phyloP scores from a whole-genome alignment of 176 grass and related monocot species.

The Avena atlantica region DNA sequence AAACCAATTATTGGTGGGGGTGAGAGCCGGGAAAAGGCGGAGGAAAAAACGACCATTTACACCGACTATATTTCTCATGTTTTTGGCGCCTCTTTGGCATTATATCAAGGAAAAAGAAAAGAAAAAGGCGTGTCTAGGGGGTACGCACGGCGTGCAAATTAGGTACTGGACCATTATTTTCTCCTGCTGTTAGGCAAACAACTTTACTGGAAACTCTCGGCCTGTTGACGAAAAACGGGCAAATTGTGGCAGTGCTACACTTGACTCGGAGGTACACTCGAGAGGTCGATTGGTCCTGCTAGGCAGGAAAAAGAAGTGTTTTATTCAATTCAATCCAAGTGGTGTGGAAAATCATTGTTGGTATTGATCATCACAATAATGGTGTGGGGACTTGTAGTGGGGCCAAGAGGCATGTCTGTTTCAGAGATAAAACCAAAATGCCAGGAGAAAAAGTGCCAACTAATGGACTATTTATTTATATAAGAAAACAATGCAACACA shows the following conservation, averaged over 20 bases:
- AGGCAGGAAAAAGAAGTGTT: not conserved
- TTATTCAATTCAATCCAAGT: conserved; percentile 31
- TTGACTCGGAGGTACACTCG: conserved; percentile 2
- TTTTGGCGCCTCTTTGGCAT: not conserved
- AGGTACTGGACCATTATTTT: conserved; percentile 48
- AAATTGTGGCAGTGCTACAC: conserved; percentile 24
- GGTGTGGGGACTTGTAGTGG: not conserved
- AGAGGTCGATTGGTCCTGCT: not conserved
- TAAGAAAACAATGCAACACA: not conserved
- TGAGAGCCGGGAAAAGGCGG: not conserved
- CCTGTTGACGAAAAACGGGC: conserved; percentile 30
- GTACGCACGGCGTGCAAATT: conserved; percentile 39
- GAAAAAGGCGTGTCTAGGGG: conserved; percentile 9
- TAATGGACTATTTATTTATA: not conserved
- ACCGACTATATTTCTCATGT: conserved; percentile 31
- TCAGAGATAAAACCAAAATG: conserved; percentile 18
- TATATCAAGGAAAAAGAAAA: not conserved
- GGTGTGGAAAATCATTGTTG: not conserved
- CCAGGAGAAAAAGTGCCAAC: not conserved
- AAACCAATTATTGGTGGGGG: conserved; percentile 57
- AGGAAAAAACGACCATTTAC: conserved; percentile 31
- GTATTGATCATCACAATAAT: conserved; percentile 21
- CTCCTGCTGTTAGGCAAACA: conserved; percentile 29
- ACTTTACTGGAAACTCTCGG: conserved; percentile 42
- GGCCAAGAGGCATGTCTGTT: conserved; percentile 38